Base-by-base conservation (phyloP, 305 asterid genomes). In the Fraxinus sp. region DNA sequence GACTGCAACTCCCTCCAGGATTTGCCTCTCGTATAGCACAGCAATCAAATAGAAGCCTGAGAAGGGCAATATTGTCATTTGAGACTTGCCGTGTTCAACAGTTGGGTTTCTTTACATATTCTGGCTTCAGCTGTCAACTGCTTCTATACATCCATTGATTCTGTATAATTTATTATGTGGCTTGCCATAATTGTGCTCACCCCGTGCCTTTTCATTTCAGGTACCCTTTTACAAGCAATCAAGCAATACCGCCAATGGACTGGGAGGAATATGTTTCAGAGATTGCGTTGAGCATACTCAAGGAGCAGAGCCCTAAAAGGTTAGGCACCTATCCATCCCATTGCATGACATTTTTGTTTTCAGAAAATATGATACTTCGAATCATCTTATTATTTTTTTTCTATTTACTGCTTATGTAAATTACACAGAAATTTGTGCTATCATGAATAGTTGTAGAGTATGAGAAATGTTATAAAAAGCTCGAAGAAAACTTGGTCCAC, bases 221-320 rank as follows among this genome's bases (percentile, higher is more conserved):
- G 94, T 96, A 94, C 88, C 99, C 99, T 83, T 96, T 94, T 81
- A 82, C 92, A 46, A 81, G 80, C 81, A 94, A 89, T 87, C 99
- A 94, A 86, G 89, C 88, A 18, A 92, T 94, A 87, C 90, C 98
- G 41, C 94, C 93, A 6, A 95, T 94, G 98, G 98, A 96, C 82
- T 96, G 99, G 99, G 99, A 96, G 88, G 95, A 93, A 90, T 96
- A 92, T 84, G 91, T 96, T 83, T 86, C 98, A 78, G 97, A 94
- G 85, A 93, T 96, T 79, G 97, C 97, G 44, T 89, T 97, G 80
- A 95, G 92, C 92, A 94, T 96, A 78, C 88, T 96, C 85, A 94
- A 93, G 87, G 99, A 96, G 90, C 98, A 96, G 87, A 94, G 94
- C 85, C 99, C 99, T 46, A 96, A 96, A 92, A 82, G 99, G 99